Evolutionary conservation across 1,284 basidiomycete genomes (phyloP), one percentile per base, ranked within the genome.

Genomic region (Neonothopanus nambi): DNA sequence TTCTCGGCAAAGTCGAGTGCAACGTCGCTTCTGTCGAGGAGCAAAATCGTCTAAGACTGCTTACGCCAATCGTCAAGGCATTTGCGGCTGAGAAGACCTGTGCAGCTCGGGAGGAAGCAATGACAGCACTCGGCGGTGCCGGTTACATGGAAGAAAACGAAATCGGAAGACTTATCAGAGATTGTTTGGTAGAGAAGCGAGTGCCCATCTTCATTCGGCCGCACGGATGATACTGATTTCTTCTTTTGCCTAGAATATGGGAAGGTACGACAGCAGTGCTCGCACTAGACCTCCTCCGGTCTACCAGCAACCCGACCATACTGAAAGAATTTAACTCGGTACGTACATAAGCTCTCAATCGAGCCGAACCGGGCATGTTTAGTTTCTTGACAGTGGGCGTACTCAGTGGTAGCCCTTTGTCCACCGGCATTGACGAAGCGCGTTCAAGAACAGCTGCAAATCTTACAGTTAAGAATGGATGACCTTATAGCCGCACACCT

Each of bases 131-230:
- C 2, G 90, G 90, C 26, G 90, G 89, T 2, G 84, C 86, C 48
- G 90, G 90, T 0, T 93, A 91, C 62, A 91, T 93, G 88, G 87
- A 90, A 61, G 89, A 93, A 64, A 85, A 81, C 44, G 82, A 79
- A 0, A 78, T 89, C 51, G 84, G 82, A 11, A 73, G 79, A 71
- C 76, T 80, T 42, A 79, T 88, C 39, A 74, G 84, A 5, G 89
- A 92, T 67, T 72, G 75, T 2, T 66, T 87, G 6, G 91, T 91
- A 5, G 88, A 92, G 70, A 84, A 84, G 75, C 76, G 57, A 12
- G 66, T 61, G 23, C 4, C 15, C n/a, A 20, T 15, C 12, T 33
- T 20, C 7, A 28, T 21, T 20, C 23, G 2, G 5, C 6, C n/a
- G 6, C 33, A 20, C 9, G 36, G 46, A 28, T 30, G 20, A 49